Conservation (phyloP, 2,329 filamentous ascomycete genomes). For the Beauveria australis region DNA sequence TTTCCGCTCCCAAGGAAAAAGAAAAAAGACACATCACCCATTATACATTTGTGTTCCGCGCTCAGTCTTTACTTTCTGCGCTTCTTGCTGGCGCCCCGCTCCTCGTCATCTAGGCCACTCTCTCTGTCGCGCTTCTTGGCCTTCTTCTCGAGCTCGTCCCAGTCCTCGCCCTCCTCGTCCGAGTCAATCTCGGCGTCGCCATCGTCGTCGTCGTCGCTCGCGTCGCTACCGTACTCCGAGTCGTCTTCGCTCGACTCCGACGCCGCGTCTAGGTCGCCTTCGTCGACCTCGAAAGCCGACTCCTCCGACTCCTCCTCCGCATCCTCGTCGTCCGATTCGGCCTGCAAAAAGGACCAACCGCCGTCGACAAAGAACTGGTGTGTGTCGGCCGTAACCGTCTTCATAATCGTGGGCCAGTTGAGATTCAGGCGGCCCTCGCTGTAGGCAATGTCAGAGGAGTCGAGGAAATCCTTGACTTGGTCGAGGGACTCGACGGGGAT, state of each 20-base stretch:
- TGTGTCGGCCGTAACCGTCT: slow-evolving; percentile 89
- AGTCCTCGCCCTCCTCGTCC: slow-evolving; percentile 78
- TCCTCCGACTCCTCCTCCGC: slow-evolving; percentile 70
- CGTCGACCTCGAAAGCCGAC: slow-evolving; percentile 83
- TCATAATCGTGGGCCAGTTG: slow-evolving; percentile 99
- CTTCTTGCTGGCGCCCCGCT: slow-evolving; percentile 58
- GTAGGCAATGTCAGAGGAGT: slow-evolving; percentile 90
- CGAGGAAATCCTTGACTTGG: slow-evolving; percentile 94
- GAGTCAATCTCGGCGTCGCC: slow-evolving; percentile 49
- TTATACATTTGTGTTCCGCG: not conserved
- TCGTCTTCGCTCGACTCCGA: slow-evolving; percentile 73
- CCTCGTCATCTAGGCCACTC: slow-evolving; percentile 54
- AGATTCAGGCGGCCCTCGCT: slow-evolving; percentile 92
- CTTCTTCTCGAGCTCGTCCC: slow-evolving; percentile 92
- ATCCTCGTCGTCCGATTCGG: slow-evolving; percentile 79
- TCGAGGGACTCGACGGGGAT: slow-evolving; percentile 94
- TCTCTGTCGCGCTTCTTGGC: slow-evolving; percentile 76
- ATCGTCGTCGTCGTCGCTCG: slow-evolving; percentile 73
- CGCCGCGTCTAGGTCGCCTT: slow-evolving; percentile 76
- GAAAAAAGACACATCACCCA: not conserved
- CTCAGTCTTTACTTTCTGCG: slow-evolving; percentile 24
- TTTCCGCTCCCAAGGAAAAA: not conserved
- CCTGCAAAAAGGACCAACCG: slow-evolving; percentile 86
- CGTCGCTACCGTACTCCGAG: slow-evolving; percentile 88
- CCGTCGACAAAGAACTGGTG: slow-evolving; percentile 94